These are phyloP conservation scores for Cucurbita argyrosperma DNA, from an alignment of 306 rosid genomes.

Conservation along the genomic window DNA sequence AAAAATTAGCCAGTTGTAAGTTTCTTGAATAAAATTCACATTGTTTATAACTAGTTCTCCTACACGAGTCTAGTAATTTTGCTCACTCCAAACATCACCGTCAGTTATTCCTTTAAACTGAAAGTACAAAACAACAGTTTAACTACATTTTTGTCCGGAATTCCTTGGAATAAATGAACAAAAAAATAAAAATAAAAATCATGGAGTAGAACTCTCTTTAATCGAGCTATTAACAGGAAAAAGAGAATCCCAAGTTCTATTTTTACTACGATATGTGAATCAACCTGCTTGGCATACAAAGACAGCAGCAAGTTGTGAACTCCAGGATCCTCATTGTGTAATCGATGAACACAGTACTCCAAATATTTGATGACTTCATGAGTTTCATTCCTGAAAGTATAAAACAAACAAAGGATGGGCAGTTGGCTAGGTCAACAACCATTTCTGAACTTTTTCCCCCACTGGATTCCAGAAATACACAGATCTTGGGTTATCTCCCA, in stretches of 20 bases:
- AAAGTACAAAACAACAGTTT: background rate
- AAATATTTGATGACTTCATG: slow-evolving; percentile 95
- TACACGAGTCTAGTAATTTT: background rate
- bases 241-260: background rate
- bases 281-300: slow-evolving; percentile 89
- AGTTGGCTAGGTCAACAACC: background rate
- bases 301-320: slow-evolving; percentile 89
- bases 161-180: background rate
- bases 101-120: background rate
- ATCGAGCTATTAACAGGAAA: background rate
- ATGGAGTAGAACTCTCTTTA: background rate
- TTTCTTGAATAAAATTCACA: background rate
- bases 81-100: background rate
- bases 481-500: too few relatives aligned
- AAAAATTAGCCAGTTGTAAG: background rate
- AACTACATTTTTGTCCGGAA: background rate
- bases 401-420: slow-evolving; percentile 7
- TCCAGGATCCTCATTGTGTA: slow-evolving; percentile 96
- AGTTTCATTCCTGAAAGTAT: slow-evolving; percentile 75
- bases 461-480: too few relatives aligned
- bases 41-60: background rate
- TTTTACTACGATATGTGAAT: background rate
- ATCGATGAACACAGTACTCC: slow-evolving; percentile 81
- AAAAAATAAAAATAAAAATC: background rate
- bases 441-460: too few relatives aligned